Conservation (phyloP, 225 moss, liverwort and hornwort species). For the Straminergon stramineum region DNA sequence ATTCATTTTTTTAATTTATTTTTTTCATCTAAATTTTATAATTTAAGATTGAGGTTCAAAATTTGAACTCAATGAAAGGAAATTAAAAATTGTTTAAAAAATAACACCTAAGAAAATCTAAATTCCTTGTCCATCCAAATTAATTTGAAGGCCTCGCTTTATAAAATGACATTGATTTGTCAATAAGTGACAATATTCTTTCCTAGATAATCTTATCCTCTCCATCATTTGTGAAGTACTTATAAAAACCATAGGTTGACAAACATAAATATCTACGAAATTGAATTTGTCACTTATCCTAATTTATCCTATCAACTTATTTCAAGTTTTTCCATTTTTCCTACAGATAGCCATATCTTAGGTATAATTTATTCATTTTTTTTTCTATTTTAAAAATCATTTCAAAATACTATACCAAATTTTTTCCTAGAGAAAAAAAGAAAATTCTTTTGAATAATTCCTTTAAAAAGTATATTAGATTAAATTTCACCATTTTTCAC, state of each 20-base stretch:
- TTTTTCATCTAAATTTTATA: too few relatives aligned
- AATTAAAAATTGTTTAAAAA: background rate
- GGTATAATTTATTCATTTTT: background rate
- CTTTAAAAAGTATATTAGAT: background rate
- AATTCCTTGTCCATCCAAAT: background rate
- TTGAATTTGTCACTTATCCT: background rate
- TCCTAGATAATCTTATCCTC: accelerated
- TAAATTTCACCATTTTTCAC: background rate
- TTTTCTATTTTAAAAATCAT: background rate
- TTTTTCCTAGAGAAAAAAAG: background rate
- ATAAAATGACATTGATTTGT: background rate
- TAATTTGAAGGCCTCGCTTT: accelerated
- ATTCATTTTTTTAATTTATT: too few relatives aligned
- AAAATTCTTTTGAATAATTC: background rate
- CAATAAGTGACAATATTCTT: background rate
- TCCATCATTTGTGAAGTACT: background rate
- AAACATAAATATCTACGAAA: background rate
- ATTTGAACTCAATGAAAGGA: background rate
- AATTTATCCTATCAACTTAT: background rate
- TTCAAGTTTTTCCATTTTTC: background rate
- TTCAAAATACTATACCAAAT: accelerated
- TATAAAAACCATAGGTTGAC: background rate
- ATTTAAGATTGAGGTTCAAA: too few relatives aligned
- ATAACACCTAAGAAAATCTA: background rate
- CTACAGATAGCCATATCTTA: background rate